Evolutionary conservation across 1,284 basidiomycete genomes (phyloP), one percentile per base, ranked within the genome.

Genomic region (Sparassis latifolia): DNA sequence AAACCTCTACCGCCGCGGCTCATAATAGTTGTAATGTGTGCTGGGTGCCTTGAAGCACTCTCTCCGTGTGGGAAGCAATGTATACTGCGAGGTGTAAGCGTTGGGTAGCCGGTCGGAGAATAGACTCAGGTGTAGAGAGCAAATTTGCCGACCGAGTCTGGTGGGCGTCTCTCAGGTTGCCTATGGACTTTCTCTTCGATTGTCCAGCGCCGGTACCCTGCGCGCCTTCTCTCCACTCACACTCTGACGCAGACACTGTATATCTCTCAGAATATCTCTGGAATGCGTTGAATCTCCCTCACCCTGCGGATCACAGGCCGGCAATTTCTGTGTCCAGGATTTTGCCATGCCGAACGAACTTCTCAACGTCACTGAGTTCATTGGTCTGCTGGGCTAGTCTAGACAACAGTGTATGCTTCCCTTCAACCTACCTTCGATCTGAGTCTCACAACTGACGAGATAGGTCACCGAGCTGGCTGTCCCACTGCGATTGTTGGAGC

Each of bases 1-100:
- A 58, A 59, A 48, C 65, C 59, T 54, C 64, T 48, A 33, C 58
- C 62, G 45, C 62, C 62, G 45, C 62, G 56, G 44, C 57, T 61
- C 62, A 64, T 64, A 38, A 20, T 20, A 20, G 20, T 20, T 20
- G 20, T 1, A 33, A 42, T 7, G 27, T 42, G 40, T 42, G 9
- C 40, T 42, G 27, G 6, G 10, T 42, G 9, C 5, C 40, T 6
- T 42, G 6, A 9, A 42, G 35, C 20, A 20, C 20, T 20, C 20
- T 20, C 20, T 20, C 20, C 20, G 20, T 20, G 20, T 20, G 20
- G 20, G 20, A 20, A 20, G 20, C 20, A 20, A 20, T 20, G 20
- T 20, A 20, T 20, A 20, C 20, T 20, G 20, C 20, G 20, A 20
- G 20, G 20, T 20, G 20, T 20, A 20, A 20, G 20, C 35, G 35